These are phyloP conservation scores for Iberis pinnata DNA, from an alignment of 345 rosid genomes.

Conservation along the genomic window DNA sequence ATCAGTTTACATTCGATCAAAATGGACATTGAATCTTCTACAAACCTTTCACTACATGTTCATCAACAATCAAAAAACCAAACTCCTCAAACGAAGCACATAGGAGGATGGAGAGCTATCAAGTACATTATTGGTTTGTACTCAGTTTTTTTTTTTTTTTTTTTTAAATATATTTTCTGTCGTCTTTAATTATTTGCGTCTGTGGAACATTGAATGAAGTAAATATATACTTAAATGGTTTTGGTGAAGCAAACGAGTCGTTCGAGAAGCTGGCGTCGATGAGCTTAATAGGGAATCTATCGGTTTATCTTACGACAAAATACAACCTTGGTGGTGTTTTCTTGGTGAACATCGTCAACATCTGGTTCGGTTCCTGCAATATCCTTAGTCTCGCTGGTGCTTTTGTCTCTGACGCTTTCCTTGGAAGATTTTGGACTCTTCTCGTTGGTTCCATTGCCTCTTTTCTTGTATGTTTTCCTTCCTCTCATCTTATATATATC, in stretches of 20 bases:
- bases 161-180: no score
- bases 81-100: conserved; percentile 2
- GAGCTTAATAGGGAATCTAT: conserved; percentile 50
- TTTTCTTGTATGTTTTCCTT: conserved; percentile 36
- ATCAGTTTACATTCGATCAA: no score
- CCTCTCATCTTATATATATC: no score
- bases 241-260: conserved; percentile 49
- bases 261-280: conserved; percentile 74
- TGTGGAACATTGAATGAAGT: not conserved
- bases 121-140: conserved; percentile 38
- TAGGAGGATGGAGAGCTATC: conserved; percentile 47
- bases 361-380: conserved; percentile 61
- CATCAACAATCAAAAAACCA: conserved; percentile 15
- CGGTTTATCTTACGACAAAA: conserved; percentile 41
- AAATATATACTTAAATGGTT: not conserved
- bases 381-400: conserved; percentile 55
- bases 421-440: conserved; percentile 56
- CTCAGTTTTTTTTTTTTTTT: not conserved
- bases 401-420: conserved; percentile 50
- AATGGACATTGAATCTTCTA: conserved; percentile 21
- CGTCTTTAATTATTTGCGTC: no score
- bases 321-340: conserved; percentile 54
- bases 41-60: conserved; percentile 6
- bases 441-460: conserved; percentile 47
- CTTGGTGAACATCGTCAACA: conserved; percentile 44